Evolutionary conservation across 2,329 filamentous ascomycete species (phyloP), one percentile per base, ranked within the genome.

Genomic region (Onygenales sp.): DNA sequence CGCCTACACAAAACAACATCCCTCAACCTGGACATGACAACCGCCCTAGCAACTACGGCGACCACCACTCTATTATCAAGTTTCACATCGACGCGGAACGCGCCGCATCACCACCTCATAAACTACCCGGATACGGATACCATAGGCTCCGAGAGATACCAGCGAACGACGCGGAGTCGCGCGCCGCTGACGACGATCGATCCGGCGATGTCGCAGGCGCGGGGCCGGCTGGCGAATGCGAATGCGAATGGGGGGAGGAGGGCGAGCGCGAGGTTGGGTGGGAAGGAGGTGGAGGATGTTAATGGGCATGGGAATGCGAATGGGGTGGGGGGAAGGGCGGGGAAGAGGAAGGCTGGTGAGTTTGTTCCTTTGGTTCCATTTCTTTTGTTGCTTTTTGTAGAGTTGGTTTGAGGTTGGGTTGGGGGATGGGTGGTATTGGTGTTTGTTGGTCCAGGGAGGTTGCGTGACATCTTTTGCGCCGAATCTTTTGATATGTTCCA

Each of bases 311-410:
- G 11, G 10, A 38, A 21, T 32, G 36, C 39, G 17, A 55, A 55
- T 48, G 52, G 56, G 13, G 53, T 55, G 61, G 58, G 43, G 42
- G 46, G 55, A 51, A 43, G 51, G 31, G 61, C 62, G 14, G 67
- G 60, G 59, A 76, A 76, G 61, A 64, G 73, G 47, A 75, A 74
- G 60, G 67, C 69, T 57, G 66, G 74, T 76, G 61, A 67, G 74
- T 45, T 13, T 21, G 14, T 41, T 27, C 6, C 14, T 45, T 39
- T 46, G 9, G 10, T 51, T 17, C 5, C 21, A 27, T 27, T 27
- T 14, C 39, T n/a, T 39, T 57, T 58, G 60, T 43, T n/a, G 17
- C 9, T 44, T 10, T 4, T n/a, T 7, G 1, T 7, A 8, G 4
- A 1, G 43, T 8, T 46, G 31, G 17, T 54, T 32, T 5, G 17